phyloP scores from a whole-genome alignment of 305 asterid species.

The Fraxinus sp. region DNA sequence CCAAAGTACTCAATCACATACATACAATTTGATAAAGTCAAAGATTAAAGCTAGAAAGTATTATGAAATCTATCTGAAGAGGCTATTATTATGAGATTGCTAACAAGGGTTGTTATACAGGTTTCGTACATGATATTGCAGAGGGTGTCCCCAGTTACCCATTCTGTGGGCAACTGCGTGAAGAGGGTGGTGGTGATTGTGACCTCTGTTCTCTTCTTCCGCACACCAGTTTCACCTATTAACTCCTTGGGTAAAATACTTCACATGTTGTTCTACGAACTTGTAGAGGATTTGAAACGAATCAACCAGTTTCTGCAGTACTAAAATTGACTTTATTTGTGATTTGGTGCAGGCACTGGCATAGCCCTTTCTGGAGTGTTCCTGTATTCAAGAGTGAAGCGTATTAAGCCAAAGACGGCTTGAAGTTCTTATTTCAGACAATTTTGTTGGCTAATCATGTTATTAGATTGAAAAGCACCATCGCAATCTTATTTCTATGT shows the following conservation, averaged over 20 bases:
- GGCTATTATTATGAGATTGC: background rate
- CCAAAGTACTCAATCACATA: background rate
- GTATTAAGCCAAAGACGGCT: conserved; percentile 44
- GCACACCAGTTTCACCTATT: conserved; percentile 41
- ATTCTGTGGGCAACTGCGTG: conserved; percentile 58
- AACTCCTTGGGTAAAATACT: conserved; percentile 39
- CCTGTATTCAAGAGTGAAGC: conserved; percentile 43
- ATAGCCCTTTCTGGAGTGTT: conserved; percentile 36
- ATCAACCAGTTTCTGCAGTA: background rate
- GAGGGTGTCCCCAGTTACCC: conserved; percentile 58
- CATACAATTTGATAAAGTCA: background rate
- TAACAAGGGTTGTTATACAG: conserved; percentile 29
- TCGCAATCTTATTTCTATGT: background rate
- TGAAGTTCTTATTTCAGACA: conserved; percentile 17
- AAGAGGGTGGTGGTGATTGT: conserved; percentile 58
- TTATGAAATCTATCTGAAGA: background rate
- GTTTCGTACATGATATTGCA: conserved; percentile 57
- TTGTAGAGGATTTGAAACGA: background rate
- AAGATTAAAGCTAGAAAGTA: background rate
- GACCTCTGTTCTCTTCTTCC: conserved; percentile 56
- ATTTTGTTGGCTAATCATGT: conserved; percentile 22
- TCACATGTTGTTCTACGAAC: background rate
- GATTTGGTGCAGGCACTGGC: conserved; percentile 27
- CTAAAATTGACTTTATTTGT: background rate
- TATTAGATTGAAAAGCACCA: conserved; percentile 21